These are phyloP conservation scores for Moringa oleifera DNA, from an alignment of 345 rosid genomes.

Conservation along the genomic window DNA sequence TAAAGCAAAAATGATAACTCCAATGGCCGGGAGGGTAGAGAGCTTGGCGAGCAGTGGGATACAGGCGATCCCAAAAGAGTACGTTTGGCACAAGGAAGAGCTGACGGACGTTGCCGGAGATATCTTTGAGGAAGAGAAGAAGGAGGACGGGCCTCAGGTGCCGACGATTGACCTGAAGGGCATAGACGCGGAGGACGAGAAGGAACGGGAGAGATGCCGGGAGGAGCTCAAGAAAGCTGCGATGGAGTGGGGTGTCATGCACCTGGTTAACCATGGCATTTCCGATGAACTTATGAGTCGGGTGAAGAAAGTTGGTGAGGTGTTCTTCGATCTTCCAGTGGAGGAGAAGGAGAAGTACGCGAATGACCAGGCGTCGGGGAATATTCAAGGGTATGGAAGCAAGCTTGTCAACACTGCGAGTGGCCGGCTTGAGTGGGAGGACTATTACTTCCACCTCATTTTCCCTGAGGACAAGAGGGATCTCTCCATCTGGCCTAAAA, in stretches of 20 bases:
- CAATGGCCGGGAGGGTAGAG: conserved; percentile 52
- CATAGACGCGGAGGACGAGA: conserved; percentile 49
- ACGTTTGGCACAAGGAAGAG: conserved; percentile 75
- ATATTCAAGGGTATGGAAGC: conserved; percentile 92
- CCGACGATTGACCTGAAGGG: conserved; percentile 68
- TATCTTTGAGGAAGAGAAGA: conserved; percentile 77
- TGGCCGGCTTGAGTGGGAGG: conserved; percentile 94
- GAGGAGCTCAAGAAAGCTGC: conserved; percentile 58
- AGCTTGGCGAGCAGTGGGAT: conserved; percentile 70
- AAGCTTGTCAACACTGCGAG: conserved; percentile 87
- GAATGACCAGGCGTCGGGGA: conserved; percentile 73
- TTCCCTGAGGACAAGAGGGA: conserved; percentile 81
- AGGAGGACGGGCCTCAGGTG: conserved; percentile 68
- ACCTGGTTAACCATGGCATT: conserved; percentile 84
- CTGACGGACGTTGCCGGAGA: conserved; percentile 58
- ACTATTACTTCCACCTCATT: conserved; percentile 81
- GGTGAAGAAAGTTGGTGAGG: conserved; percentile 59
- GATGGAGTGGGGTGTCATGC: conserved; percentile 92
- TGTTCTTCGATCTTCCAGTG: conserved; percentile 51
- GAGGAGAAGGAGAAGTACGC: conserved; percentile 94
- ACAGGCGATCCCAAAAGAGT: conserved; percentile 65
- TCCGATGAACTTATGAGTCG: conserved; percentile 47
- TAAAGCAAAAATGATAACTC: conserved; percentile 26
- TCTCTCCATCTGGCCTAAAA: conserved; percentile 79
- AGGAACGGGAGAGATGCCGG: conserved; percentile 41